These are phyloP conservation scores for Acacia acuminata DNA, from an alignment of 306 rosid species.

Conservation along the genomic window DNA sequence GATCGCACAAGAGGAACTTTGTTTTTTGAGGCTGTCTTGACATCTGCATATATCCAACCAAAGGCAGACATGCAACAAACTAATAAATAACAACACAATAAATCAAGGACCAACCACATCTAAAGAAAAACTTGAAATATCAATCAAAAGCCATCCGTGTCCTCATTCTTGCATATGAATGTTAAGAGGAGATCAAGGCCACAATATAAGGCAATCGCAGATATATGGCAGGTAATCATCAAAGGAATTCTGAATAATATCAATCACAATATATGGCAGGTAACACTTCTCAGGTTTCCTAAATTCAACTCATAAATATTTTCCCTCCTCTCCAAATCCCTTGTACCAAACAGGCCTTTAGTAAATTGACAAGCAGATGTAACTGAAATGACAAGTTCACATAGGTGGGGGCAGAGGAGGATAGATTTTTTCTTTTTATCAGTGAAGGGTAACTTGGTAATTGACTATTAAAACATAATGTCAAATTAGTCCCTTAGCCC, in stretches of 20 bases:
- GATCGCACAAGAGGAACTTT: conserved; percentile 99
- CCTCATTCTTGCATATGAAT: background rate
- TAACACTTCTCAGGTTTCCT: too few relatives aligned
- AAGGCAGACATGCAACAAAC: conserved; percentile 18
- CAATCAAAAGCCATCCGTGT: background rate
- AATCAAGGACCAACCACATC: background rate
- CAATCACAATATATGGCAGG: too few relatives aligned
- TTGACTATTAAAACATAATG: background rate
- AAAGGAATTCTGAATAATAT: background rate
- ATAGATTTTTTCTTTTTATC: too few relatives aligned
- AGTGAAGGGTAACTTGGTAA: background rate
- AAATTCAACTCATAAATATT: too few relatives aligned
- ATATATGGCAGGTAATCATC: background rate
- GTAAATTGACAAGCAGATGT: background rate
- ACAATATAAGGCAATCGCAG: background rate
- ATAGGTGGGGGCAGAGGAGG: background rate
- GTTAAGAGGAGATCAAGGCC: background rate
- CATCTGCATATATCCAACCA: conserved; percentile 57
- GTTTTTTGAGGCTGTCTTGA: conserved; percentile 81
- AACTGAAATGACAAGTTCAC: background rate
- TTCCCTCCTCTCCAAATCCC: too few relatives aligned
- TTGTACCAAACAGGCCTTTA: too few relatives aligned
- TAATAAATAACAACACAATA: background rate
- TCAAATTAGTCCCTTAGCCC: background rate
- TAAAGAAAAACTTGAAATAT: conserved; percentile 13